Percentiles rank a stretch among this genome's conserved stretches.
phyloP scores from a whole-genome alignment of 345 rosid genomes.

The Syzygium aqueum region DNA sequence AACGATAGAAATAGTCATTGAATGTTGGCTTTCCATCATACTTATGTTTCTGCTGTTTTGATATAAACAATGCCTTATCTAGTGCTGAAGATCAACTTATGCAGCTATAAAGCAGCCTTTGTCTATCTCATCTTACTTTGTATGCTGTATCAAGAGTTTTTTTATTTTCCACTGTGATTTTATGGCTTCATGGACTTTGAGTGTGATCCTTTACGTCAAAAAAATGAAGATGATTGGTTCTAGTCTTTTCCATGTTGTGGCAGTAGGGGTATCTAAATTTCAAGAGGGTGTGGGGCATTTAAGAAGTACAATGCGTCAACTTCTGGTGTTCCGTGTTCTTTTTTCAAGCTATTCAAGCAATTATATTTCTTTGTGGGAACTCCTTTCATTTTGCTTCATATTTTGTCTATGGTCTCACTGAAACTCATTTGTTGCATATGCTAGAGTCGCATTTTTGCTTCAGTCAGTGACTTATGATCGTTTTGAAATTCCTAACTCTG shows the following conservation, averaged over 20 bases:
- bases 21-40: background rate
- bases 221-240: background rate
- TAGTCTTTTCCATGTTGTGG: background rate
- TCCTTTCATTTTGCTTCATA: background rate
- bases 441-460: background rate
- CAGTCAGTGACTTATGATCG: background rate
- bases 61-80: background rate
- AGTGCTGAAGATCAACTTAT: background rate
- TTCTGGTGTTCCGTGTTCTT: background rate
- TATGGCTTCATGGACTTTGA: background rate
- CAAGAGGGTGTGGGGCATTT: background rate
- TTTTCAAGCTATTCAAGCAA: background rate
- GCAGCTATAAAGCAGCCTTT: background rate
- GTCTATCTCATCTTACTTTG: background rate
- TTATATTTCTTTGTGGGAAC: background rate
- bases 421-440: background rate
- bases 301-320: background rate
- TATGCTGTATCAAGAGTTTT: background rate
- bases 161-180: background rate
- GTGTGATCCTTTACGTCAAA: background rate
- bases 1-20: no score
- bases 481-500: constrained; percentile 6
- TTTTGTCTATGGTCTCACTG: background rate
- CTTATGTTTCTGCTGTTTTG: background rate
- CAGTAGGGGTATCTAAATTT: background rate